Evolutionary conservation across 768 basidiomycete genomes (phyloP).

Genomic region (Tricholoma furcatifolium): DNA sequence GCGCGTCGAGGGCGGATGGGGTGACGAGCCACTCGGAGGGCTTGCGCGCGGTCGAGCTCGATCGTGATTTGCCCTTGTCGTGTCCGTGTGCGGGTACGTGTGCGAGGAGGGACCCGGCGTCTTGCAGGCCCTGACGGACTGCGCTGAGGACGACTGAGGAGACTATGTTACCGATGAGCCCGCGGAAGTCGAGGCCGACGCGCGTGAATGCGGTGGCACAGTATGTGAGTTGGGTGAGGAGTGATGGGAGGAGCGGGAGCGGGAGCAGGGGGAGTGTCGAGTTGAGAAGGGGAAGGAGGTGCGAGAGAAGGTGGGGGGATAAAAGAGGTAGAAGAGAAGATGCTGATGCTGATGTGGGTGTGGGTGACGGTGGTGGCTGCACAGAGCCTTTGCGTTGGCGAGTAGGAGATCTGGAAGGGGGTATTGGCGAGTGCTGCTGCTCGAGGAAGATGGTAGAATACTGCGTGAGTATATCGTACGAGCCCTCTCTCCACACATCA

Average conservation of each 20-base stretch:
- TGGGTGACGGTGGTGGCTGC: background rate
- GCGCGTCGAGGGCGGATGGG: conserved; percentile 28
- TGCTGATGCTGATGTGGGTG: conserved; percentile 2
- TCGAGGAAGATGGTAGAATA: conserved; percentile 89
- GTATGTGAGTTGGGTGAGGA: conserved; percentile 92
- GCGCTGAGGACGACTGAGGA: conserved; percentile 58
- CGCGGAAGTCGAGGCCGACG: conserved; percentile 89
- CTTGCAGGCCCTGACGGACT: conserved; percentile 49
- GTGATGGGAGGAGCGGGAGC: conserved; percentile 68
- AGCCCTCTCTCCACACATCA: conserved; percentile 88
- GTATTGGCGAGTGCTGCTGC: conserved; percentile 31
- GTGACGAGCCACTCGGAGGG: conserved; percentile 56
- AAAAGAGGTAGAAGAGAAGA: conserved; percentile 64
- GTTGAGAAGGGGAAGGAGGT: conserved; percentile 67
- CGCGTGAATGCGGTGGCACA: conserved; percentile 89
- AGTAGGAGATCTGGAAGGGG: conserved; percentile 11
- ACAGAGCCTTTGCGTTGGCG: conserved; percentile 2
- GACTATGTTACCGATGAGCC: conserved; percentile 65
- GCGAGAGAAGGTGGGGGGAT: conserved; percentile 55
- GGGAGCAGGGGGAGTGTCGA: conserved; percentile 61
- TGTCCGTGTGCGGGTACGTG: background rate
- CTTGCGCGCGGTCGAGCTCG: background rate
- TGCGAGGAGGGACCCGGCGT: conserved; percentile 4
- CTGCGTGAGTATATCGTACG: conserved; percentile 90
- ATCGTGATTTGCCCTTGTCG: conserved; percentile 6